Percentiles rank a stretch among this genome's conserved stretches.
Evolutionary conservation across 2,329 filamentous ascomycete species (phyloP).

Genomic region (Epichloe gansuensis): DNA sequence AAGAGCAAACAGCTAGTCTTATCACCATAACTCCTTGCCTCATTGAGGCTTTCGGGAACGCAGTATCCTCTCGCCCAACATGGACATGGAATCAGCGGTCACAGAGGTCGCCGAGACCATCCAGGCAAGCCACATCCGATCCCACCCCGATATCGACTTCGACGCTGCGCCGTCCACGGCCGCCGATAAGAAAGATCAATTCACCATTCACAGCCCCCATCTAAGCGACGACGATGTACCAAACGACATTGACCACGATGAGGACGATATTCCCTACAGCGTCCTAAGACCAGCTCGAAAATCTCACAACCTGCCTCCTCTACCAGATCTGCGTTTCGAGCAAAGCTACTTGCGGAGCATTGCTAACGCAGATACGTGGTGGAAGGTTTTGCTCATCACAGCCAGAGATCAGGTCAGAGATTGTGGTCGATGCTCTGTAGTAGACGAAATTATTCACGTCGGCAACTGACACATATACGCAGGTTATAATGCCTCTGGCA

Average conservation of each 20-base stretch:
- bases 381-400: constrained; percentile 73
- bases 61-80: constrained; percentile 17
- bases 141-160: constrained; percentile 54
- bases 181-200: constrained; percentile 40
- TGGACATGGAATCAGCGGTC: constrained; percentile 45
- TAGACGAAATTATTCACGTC: no score
- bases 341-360: constrained; percentile 95
- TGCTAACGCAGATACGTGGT: constrained; percentile 63
- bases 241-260: constrained; percentile 34
- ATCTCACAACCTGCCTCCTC: constrained; percentile 38
- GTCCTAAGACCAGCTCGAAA: constrained; percentile 43
- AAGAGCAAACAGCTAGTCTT: neutral
- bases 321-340: constrained; percentile 90
- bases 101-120: constrained; percentile 64
- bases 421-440: neutral
- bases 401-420: constrained; percentile 64
- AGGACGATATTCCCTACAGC: constrained; percentile 58
- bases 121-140: constrained; percentile 68
- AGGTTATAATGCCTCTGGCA: constrained; percentile 75
- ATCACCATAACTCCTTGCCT: neutral
- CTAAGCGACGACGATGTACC: constrained; percentile 15
- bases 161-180: constrained; percentile 73
- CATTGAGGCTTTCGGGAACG: neutral
- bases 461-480: constrained; percentile 5
- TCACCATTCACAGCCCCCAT: constrained; percentile 13